Conservation (phyloP, 129 eudicot genomes). For the Flaveria bidentis region DNA sequence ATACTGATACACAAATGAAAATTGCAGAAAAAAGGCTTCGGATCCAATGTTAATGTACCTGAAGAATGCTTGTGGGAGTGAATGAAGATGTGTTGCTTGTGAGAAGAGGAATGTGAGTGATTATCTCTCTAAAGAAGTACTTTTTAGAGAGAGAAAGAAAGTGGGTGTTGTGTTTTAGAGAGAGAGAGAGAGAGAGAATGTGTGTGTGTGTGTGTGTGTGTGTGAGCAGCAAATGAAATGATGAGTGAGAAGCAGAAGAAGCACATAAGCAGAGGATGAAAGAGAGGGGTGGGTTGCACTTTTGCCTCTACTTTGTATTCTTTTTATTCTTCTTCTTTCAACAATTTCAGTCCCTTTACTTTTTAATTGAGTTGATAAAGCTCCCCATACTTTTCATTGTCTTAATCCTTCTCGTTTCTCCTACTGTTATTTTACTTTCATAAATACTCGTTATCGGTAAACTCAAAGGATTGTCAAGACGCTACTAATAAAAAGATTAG, state of each 20-base stretch:
- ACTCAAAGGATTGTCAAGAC: no score
- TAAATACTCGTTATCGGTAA: no score
- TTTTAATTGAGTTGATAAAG: conserved; percentile 27
- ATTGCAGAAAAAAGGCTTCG: conserved; percentile 20
- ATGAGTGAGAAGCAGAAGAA: conserved; percentile 34
- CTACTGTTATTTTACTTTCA: no score
- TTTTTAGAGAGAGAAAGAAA: conserved; percentile 27
- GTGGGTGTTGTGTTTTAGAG: not conserved
- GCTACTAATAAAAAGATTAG: no score
- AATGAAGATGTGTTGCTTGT: conserved; percentile 33
- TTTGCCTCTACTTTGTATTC: conserved; percentile 22
- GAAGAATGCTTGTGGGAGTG: conserved; percentile 1
- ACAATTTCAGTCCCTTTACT: conserved; percentile 35
- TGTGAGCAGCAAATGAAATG: conserved; percentile 28
- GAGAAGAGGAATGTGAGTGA: conserved; percentile 32
- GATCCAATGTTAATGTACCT: conserved; percentile 46
- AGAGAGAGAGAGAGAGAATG: conserved; percentile 27
- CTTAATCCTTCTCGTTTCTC: no score
- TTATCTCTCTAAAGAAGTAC: conserved; percentile 28
- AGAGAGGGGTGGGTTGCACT: conserved; percentile 1
- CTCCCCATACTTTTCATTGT: conserved; percentile 19
- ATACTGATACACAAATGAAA: not conserved
- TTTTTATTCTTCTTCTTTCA: conserved; percentile 12
- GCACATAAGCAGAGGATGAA: not conserved
- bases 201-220: no score